Conservation (phyloP, 257 asterid genomes). For the Rehmannia glutinosa region DNA sequence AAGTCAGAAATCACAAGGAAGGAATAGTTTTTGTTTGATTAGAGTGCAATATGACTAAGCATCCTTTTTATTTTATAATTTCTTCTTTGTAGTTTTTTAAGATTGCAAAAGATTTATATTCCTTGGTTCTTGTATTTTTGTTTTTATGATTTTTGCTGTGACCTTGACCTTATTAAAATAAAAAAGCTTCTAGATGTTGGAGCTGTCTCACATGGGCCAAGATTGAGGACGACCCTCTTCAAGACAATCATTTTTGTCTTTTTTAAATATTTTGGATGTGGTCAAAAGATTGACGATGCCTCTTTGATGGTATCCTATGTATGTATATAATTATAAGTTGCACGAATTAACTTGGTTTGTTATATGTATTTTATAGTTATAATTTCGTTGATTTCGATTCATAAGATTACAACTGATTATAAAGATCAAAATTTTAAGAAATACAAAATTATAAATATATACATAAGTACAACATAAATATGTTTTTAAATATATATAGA, state of each 20-base stretch:
- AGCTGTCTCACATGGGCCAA: constrained; percentile 33
- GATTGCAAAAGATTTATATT: constrained; percentile 26
- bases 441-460: no score
- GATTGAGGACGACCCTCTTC: constrained; percentile 15
- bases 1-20: constrained; percentile 26
- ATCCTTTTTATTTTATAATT: not conserved
- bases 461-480: no score
- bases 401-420: no score
- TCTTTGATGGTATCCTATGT: constrained; percentile 16
- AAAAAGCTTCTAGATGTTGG: constrained; percentile 26
- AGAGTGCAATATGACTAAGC: constrained; percentile 19
- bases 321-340: no score
- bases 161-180: constrained; percentile 20
- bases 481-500: no score
- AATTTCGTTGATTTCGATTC: no score
- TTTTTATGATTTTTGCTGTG: constrained; percentile 1
- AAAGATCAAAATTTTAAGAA: no score
- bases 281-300: constrained; percentile 12
- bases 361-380: no score
- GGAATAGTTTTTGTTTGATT: not conserved
- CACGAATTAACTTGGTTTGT: no score
- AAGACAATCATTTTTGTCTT: constrained; percentile 1
- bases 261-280: not conserved
- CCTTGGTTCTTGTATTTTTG: constrained; percentile 14
- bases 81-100: no score